phyloP scores from a whole-genome alignment of 2,329 filamentous ascomycete species.

The Curvularia verruculosa region DNA sequence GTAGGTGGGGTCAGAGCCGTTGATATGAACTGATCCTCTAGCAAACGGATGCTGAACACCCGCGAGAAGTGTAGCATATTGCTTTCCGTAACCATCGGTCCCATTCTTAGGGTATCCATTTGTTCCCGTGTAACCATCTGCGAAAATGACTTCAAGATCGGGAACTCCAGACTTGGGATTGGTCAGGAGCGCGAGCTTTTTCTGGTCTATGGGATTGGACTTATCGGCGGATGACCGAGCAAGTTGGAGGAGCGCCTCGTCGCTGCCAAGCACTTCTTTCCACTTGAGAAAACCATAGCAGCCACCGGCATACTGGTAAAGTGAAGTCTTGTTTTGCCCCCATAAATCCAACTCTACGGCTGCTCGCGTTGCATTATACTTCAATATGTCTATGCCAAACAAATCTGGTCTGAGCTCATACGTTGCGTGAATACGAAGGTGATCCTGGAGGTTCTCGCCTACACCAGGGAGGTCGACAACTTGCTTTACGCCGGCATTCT shows the following conservation, averaged over 20 bases:
- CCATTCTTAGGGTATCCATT: slow-evolving; percentile 39
- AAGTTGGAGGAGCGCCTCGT: slow-evolving; percentile 15
- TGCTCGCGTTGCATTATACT: slow-evolving; percentile 34
- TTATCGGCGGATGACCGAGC: slow-evolving; percentile 18
- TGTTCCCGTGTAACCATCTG: slow-evolving; percentile 53
- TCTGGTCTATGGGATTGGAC: slow-evolving; percentile 21
- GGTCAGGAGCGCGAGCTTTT: slow-evolving; percentile 44
- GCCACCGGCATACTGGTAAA: slow-evolving; percentile 50
- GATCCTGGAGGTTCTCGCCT: slow-evolving; percentile 33
- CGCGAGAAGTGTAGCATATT: slow-evolving; percentile 38
- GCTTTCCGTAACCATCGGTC: slow-evolving; percentile 26
- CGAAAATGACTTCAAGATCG: slow-evolving; percentile 53
- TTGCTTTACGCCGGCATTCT: slow-evolving; percentile 19
- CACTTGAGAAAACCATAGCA: slow-evolving; percentile 53
- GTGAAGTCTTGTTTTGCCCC: slow-evolving; percentile 36
- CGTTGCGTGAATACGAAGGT: slow-evolving; percentile 27
- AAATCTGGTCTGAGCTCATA: slow-evolving; percentile 27
- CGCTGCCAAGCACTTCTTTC: slow-evolving; percentile 44
- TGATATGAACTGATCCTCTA: slow-evolving; percentile 30
- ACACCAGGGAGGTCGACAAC: slow-evolving; percentile 27
- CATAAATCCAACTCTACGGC: slow-evolving; percentile 50
- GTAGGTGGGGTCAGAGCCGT: slow-evolving; percentile 12
- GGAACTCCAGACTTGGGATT: slow-evolving; percentile 36
- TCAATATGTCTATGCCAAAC: slow-evolving; percentile 25
- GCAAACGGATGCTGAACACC: slow-evolving; percentile 42